These are phyloP conservation scores for Domatiomyces globalis DNA, from an alignment of 2,329 filamentous ascomycete genomes.

Conservation along the genomic window DNA sequence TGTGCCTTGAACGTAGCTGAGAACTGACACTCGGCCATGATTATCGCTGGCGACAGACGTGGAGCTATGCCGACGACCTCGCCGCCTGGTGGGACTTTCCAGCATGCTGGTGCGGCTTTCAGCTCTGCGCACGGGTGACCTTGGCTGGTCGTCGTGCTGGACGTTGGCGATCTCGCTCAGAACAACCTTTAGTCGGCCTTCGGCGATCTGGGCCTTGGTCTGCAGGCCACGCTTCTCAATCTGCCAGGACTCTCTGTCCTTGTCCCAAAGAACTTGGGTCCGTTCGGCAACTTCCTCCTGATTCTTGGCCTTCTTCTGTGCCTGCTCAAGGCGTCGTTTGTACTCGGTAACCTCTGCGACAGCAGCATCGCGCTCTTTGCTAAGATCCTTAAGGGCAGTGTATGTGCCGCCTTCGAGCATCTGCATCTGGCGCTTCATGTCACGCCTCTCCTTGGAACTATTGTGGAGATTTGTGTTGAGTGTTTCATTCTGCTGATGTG, in stretches of 20 bases:
- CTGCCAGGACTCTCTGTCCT: slow-evolving; percentile 74
- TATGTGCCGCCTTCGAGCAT: slow-evolving; percentile 77
- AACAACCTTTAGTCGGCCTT: slow-evolving; percentile 68
- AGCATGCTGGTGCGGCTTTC: slow-evolving; percentile 16
- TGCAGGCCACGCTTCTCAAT: slow-evolving; percentile 70
- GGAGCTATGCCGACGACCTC: slow-evolving; percentile 40
- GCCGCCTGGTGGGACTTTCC: slow-evolving; percentile 14
- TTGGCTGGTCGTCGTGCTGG: slow-evolving; percentile 21
- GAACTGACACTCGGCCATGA: slow-evolving; percentile 53
- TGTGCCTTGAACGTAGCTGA: slow-evolving; percentile 42
- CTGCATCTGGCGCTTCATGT: slow-evolving; percentile 70
- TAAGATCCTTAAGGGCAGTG: slow-evolving; percentile 69
- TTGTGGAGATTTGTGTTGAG: slow-evolving; percentile 48
- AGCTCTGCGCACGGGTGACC: slow-evolving; percentile 10
- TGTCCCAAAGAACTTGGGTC: slow-evolving; percentile 65
- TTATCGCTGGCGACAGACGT: slow-evolving; percentile 38
- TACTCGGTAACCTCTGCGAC: slow-evolving; percentile 58
- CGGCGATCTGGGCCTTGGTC: slow-evolving; percentile 75
- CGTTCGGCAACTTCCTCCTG: slow-evolving; percentile 74
- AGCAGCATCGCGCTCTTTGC: slow-evolving; percentile 73
- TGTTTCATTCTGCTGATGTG: slow-evolving; percentile 59
- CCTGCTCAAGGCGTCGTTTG: slow-evolving; percentile 59
- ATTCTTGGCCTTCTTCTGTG: slow-evolving; percentile 60
- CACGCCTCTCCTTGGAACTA: slow-evolving; percentile 61
- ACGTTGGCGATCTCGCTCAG: slow-evolving; percentile 61